Percentiles rank a stretch among this genome's conserved stretches.
Evolutionary conservation across 768 basidiomycete species (phyloP).

Genomic region (Trametes elegans): DNA sequence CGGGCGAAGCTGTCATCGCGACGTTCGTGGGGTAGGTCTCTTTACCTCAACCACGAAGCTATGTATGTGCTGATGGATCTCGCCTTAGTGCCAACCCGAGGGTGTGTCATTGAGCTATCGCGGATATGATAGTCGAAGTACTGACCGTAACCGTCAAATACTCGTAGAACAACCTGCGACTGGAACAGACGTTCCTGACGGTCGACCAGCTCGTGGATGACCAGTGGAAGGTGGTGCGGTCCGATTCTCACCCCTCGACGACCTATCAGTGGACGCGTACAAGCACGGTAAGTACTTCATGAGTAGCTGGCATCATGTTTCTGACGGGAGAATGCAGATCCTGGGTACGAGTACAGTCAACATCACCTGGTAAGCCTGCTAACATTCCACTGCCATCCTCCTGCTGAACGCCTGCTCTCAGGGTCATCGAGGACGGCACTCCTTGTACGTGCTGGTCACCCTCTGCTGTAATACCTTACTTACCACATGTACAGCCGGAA

Average conservation of each 20-base stretch:
- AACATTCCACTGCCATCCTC: neutral
- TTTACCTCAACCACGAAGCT: neutral
- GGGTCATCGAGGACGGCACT: slow-evolving; percentile 63
- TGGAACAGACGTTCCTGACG: slow-evolving; percentile 70
- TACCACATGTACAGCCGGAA: too few species aligned
- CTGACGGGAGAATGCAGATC: slow-evolving; percentile 33
- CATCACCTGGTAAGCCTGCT: slow-evolving; percentile 62
- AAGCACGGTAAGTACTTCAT: slow-evolving; percentile 41
- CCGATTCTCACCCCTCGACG: slow-evolving; percentile 81
- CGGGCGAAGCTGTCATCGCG: slow-evolving; percentile 57
- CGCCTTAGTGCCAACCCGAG: slow-evolving; percentile 62
- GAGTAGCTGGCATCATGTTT: neutral
- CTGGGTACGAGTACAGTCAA: slow-evolving; percentile 63
- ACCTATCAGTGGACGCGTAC: slow-evolving; percentile 62
- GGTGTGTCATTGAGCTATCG: slow-evolving; percentile 38
- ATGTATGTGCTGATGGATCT: neutral
- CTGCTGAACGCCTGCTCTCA: slow-evolving; percentile 23
- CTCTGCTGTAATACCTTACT: neutral
- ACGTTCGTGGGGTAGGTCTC: slow-evolving; percentile 54
- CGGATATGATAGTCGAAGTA: neutral
- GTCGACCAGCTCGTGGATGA: slow-evolving; percentile 52
- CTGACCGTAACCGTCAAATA: neutral
- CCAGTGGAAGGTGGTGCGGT: slow-evolving; percentile 56
- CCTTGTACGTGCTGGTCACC: slow-evolving; percentile 41
- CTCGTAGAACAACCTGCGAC: slow-evolving; percentile 68